Evolutionary conservation across 2,329 filamentous ascomycete genomes (phyloP).

Genomic region (Pestalotiopsis sp.): DNA sequence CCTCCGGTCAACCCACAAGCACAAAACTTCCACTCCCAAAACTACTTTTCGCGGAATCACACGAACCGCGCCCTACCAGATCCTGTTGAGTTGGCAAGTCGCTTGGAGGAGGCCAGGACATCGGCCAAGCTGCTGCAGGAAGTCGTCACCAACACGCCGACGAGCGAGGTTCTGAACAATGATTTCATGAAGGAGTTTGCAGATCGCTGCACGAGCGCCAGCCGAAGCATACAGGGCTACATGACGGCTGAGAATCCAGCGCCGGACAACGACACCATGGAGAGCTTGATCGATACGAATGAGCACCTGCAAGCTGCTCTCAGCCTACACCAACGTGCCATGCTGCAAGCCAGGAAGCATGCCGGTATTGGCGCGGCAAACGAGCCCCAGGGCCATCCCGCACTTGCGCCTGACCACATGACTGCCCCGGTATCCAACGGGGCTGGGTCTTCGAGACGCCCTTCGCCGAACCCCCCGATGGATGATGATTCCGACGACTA

Average conservation of each 20-base stretch:
- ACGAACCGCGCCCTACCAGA: constrained; percentile 58
- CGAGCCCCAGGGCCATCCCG: constrained; percentile 8
- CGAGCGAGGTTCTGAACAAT: constrained; percentile 73
- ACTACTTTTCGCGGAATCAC: constrained; percentile 59
- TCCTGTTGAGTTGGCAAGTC: constrained; percentile 75
- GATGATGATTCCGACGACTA: constrained; percentile 15
- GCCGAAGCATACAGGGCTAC: constrained; percentile 80
- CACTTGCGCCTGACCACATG: neutral
- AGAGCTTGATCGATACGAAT: constrained; percentile 90
- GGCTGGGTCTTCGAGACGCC: constrained; percentile 5
- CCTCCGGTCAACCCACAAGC: constrained; percentile 44
- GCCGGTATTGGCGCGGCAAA: constrained; percentile 38
- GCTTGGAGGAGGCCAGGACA: constrained; percentile 87
- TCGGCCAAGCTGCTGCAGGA: constrained; percentile 92
- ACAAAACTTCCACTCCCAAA: constrained; percentile 59
- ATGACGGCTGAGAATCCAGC: constrained; percentile 77
- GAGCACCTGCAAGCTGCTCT: constrained; percentile 84
- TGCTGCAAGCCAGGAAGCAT: constrained; percentile 64
- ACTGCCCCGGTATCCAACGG: constrained; percentile 13
- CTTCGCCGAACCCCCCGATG: constrained; percentile 4
- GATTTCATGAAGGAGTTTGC: constrained; percentile 94
- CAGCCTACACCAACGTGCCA: constrained; percentile 80
- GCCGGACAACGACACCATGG: constrained; percentile 92
- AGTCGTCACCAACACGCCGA: constrained; percentile 82
- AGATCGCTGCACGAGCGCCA: constrained; percentile 80